These are phyloP conservation scores for Aspergillus pseudoviridinutans DNA, from an alignment of 2,329 filamentous ascomycete species.

Conservation along the genomic window DNA sequence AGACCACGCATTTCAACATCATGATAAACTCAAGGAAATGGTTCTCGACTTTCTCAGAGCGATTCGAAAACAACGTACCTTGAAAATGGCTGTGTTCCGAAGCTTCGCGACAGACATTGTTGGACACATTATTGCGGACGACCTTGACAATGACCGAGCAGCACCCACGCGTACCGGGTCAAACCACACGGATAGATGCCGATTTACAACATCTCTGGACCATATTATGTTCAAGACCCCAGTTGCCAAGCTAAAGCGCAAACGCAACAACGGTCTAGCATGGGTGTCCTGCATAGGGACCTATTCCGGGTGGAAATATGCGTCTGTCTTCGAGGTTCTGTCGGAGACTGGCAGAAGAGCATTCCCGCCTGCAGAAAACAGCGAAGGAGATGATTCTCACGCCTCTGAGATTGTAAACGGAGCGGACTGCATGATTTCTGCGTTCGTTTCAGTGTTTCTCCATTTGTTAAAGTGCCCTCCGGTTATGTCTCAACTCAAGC, in stretches of 20 bases:
- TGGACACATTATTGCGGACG: background rate
- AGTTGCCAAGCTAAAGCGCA: slow-evolving; percentile 1
- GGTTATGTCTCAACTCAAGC: slow-evolving; percentile 2
- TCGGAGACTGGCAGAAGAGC: background rate
- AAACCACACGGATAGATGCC: background rate
- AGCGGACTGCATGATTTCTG: background rate
- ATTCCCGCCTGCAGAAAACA: background rate
- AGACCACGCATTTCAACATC: background rate
- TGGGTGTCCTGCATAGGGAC: too few species aligned
- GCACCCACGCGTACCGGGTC: background rate
- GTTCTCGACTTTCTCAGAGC: background rate
- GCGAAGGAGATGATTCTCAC: background rate
- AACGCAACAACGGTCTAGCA: background rate
- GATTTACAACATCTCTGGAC: slow-evolving; percentile 1
- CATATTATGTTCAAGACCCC: slow-evolving; percentile 4
- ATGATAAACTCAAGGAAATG: background rate
- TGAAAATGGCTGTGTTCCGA: background rate
- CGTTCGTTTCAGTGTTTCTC: slow-evolving; percentile 7
- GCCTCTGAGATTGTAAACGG: background rate
- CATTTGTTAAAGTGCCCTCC: slow-evolving; percentile 4
- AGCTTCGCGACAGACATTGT: background rate
- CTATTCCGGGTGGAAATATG: too few species aligned
- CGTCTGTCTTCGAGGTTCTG: background rate
- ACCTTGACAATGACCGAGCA: background rate
- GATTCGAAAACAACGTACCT: background rate